phyloP scores from a whole-genome alignment of 192 early-diverging fungal genomes.

The Mortierella hygrophila region DNA sequence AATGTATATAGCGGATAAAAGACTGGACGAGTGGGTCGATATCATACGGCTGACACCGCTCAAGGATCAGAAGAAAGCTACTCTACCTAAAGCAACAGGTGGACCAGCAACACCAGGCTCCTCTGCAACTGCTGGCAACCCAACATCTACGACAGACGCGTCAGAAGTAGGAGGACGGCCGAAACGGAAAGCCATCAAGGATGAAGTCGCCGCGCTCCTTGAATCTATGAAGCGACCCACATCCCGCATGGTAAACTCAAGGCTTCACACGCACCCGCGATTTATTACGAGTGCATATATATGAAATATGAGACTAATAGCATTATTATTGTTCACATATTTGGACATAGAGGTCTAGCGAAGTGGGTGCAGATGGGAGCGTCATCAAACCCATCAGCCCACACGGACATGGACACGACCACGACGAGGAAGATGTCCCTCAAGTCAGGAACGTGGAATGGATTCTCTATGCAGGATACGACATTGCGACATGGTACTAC shows the following conservation, averaged over 20 bases:
- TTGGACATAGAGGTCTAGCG: constrained; percentile 9
- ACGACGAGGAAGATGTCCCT: constrained; percentile 43
- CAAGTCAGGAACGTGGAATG: constrained; percentile 58
- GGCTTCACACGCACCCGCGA: not conserved
- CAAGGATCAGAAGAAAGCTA: not conserved
- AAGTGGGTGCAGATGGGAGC: constrained; percentile 6
- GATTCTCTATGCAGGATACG: constrained; percentile 83
- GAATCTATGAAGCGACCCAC: constrained; percentile 18
- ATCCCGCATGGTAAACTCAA: constrained; percentile 19
- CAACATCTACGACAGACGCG: not conserved
- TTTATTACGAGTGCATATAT: not conserved
- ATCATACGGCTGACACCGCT: constrained; percentile 21
- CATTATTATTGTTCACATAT: not conserved
- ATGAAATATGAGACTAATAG: not conserved
- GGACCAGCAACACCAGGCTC: not conserved
- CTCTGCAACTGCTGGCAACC: not conserved
- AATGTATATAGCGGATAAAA: constrained; percentile 35
- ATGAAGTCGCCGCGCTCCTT: constrained; percentile 24
- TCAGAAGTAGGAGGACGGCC: constrained; percentile 8
- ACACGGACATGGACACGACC: constrained; percentile 31
- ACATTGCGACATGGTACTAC: constrained; percentile 94
- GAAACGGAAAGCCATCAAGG: constrained; percentile 37
- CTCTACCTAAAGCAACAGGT: not conserved
- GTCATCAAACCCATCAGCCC: not conserved
- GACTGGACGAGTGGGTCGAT: constrained; percentile 54